Percentiles rank a stretch among this genome's conserved stretches.
Evolutionary conservation across 352 stramenopile genomes (phyloP).

Genomic region (Pythium utonaiense): DNA sequence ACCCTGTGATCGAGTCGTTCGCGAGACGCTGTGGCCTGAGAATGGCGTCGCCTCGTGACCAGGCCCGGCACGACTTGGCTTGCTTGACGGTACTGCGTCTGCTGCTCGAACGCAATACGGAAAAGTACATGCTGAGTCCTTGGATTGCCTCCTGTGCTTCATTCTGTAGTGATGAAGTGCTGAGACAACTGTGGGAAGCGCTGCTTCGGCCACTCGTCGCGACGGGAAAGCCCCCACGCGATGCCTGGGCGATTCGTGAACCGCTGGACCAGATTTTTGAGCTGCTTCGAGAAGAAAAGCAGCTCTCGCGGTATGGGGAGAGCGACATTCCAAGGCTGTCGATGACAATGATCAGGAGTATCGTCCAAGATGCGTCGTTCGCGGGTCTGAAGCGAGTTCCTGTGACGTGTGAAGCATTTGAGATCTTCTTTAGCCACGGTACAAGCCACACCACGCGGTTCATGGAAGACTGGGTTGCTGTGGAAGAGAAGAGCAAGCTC

Average conservation of each 20-base stretch:
- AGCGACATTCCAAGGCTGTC: conserved; percentile 15
- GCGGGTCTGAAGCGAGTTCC: not conserved
- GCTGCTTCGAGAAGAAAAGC: conserved; percentile 22
- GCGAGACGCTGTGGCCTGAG: conserved; percentile 17
- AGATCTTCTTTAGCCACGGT: conserved; percentile 41
- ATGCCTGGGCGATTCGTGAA: conserved; percentile 10
- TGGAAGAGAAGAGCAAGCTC: not conserved
- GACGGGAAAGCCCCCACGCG: not conserved
- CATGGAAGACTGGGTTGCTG: conserved; percentile 29
- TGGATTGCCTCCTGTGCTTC: conserved; percentile 66
- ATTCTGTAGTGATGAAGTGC: conserved; percentile 50
- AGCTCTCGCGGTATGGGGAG: conserved; percentile 7
- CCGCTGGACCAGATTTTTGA: conserved; percentile 24
- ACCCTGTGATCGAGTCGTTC: conserved; percentile 68
- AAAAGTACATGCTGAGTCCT: conserved; percentile 69
- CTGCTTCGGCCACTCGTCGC: conserved; percentile 29
- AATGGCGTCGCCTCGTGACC: conserved; percentile 15
- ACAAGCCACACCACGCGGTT: conserved; percentile 42
- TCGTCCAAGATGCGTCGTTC: conserved; percentile 8
- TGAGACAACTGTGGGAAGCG: conserved; percentile 43
- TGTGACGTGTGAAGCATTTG: conserved; percentile 38
- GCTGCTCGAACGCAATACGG: conserved; percentile 69
- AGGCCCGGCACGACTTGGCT: conserved; percentile 51
- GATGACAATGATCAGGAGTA: conserved; percentile 22
- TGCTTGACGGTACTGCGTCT: conserved; percentile 69